Base-by-base conservation (phyloP, 768 basidiomycete species). In the Ramaria rubella region DNA sequence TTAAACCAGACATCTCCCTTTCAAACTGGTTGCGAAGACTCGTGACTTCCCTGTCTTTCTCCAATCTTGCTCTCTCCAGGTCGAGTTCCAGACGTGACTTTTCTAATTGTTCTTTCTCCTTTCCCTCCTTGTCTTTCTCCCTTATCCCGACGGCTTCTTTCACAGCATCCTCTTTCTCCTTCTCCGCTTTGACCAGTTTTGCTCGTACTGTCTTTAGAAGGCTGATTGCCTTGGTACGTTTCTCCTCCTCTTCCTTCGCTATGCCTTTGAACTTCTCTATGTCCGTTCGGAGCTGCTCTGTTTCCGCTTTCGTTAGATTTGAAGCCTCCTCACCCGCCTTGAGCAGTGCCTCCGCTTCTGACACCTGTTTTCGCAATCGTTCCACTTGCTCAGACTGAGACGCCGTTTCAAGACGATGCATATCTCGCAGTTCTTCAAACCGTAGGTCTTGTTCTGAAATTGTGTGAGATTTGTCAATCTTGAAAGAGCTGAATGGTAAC, bases 191-290 rank as follows among this genome's bases (percentile, higher is more conserved):
- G 27, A 97, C 91, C n/a, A 95, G 74, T 69, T 97, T 99, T 71
- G 93, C 86, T 55, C 96, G 75, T n/a, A 98, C 90, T 1, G 93
- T 93, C 72, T 97, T 97, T 57, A 99, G 75, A 26, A 97, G 72
- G 50, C 85, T 87, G 61, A 98, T 87, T 0, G 94, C 94, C 65
- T 98, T 99, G 19, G 85, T 82, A 12, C 95, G 83, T 71, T 99
- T 98, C 71, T 99, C 96, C 69, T 98, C 96, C 67, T 98, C 96
- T 59, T 97, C 94, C 68, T 90, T 96, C 5, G 83, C 86, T 9
- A 75, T 55, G 19, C 73, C 74, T 60, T 82, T 85, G 3, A 79
- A 71, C 44, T 78, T 80, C 46, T 83, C 78, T 1, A 86, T 69
- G 56, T 96, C 90, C 17, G 75, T 68, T 46, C 77, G 75, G n/a